These are phyloP conservation scores for Phytophthora syringae DNA, from an alignment of 352 stramenopile species.

Conservation along the genomic window DNA sequence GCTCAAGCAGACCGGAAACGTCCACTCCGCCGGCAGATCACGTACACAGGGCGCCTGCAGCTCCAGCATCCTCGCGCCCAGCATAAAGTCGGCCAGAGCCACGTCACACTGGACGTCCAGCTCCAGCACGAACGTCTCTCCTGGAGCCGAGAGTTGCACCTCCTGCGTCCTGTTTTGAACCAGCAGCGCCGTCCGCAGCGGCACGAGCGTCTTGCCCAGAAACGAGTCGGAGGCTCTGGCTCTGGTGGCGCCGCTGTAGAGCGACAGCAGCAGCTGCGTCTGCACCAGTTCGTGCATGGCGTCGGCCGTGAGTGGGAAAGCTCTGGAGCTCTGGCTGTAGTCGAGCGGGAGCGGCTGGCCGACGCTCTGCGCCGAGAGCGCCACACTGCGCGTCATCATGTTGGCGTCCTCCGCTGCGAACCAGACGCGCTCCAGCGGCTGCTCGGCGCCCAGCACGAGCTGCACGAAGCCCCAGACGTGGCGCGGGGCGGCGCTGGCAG, in stretches of 20 bases:
- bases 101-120: conserved; percentile 52
- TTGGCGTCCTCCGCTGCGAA: conserved; percentile 63
- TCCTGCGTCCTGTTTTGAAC: conserved; percentile 23
- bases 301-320: conserved; percentile 40
- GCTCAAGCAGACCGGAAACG: conserved; percentile 30
- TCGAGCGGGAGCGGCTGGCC: conserved; percentile 17
- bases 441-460: conserved; percentile 34
- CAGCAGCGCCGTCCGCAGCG: conserved; percentile 44
- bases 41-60: conserved; percentile 43
- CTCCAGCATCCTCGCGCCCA: conserved; percentile 50
- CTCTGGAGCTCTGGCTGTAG: conserved; percentile 61
- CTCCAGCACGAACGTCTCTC: conserved; percentile 39
- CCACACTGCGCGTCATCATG: conserved; percentile 47
- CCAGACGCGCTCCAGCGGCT: conserved; percentile 53
- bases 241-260: conserved; percentile 47
- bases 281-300: conserved; percentile 48
- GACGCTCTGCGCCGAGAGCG: conserved; percentile 9
- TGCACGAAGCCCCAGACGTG: conserved; percentile 53
- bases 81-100: conserved; percentile 54
- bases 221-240: conserved; percentile 39
- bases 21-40: conserved; percentile 62
- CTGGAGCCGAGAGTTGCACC: conserved; percentile 21
- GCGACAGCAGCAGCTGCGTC: conserved; percentile 43
- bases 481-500: neutral
- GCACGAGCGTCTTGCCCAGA: conserved; percentile 44